phyloP scores from a whole-genome alignment of 139 green algal species.

The Diplosphaera chodatii region DNA sequence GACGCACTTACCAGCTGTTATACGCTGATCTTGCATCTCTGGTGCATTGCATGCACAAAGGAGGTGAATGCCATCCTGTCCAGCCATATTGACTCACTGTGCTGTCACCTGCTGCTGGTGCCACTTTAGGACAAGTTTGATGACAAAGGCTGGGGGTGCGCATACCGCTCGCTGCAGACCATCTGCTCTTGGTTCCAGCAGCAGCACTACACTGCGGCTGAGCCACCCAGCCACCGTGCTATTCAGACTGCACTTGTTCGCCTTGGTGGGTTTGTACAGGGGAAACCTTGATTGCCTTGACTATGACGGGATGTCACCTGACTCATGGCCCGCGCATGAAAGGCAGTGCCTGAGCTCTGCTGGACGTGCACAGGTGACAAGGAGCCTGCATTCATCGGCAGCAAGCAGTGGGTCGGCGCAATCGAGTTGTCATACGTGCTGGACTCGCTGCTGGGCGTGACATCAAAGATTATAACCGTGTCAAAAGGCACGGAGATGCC shows the following conservation, averaged over 20 bases:
- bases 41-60: too few species aligned
- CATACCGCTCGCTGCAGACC: constrained; percentile 94
- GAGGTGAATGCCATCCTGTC: too few species aligned
- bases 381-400: constrained; percentile 68
- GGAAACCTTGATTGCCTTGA: too few species aligned
- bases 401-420: constrained; percentile 87
- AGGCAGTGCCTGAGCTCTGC: too few species aligned
- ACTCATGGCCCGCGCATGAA: too few species aligned
- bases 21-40: too few species aligned
- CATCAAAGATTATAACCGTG: constrained; percentile 63
- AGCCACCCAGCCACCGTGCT: constrained; percentile 65
- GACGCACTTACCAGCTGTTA: too few species aligned
- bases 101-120: background rate
- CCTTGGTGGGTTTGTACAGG: constrained; percentile 29
- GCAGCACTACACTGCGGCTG: constrained; percentile 71
- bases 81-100: too few species aligned
- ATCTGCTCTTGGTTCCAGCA: constrained; percentile 84
- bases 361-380: constrained; percentile 62
- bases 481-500: constrained; percentile 71
- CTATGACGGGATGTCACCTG: too few species aligned
- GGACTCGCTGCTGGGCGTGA: constrained; percentile 70
- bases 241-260: constrained; percentile 80
- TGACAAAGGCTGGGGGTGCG: constrained; percentile 91
- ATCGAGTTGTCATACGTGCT: constrained; percentile 90
- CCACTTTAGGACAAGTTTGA: constrained; percentile 78